Evolutionary conservation across 768 basidiomycete genomes (phyloP), one percentile per base, ranked within the genome.

Genomic region (Xerocomus potaroensis): DNA sequence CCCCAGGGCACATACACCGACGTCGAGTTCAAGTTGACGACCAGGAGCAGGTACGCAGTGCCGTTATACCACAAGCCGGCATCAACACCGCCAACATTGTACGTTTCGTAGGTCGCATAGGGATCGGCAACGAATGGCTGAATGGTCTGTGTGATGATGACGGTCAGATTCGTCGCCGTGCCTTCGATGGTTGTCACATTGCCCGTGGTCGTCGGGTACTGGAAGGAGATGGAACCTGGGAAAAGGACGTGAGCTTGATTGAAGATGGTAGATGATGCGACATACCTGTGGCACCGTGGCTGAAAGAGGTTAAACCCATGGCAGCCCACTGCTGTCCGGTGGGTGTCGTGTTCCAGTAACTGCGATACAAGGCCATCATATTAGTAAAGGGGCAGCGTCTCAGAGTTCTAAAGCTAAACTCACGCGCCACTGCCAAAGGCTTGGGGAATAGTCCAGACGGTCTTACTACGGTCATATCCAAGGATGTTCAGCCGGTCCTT

Each of bases 401-500:
- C 3, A 2, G 8, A 6, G 7, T 12, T 15, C 18, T 5, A 10
- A 19, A 1, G 29, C 1, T 6, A 1, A 4, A 56, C 65, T 48
- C 22, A 72, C 69, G 56, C 56, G n/a, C 56, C 63, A 46, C 73
- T 74, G n/a, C 85, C 84, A 56, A 90, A 83, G 0, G 78, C 86
- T 62, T 91, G 87, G 7, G 87, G 85, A 0, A 84, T 84, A 3
- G 80, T 78, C 89, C 88, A 91, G 0, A 88, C 74, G 3, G 81
- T 74, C 59, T 85, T 83, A 8, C 73, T 76, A 9, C 78, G 68
- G 50, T 80, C 79, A 75, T 81, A 83, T 1, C 83, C 84, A 42
- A 84, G 75, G 41, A 77, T 69, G 48, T 77, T 71, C 3, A 83
- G 63, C 24, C 86, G 72, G 37, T 80, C 65, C 41, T 68, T 70